Conservation (phyloP, 352 stramenopile genomes). For the Phytophthora foliorum region DNA sequence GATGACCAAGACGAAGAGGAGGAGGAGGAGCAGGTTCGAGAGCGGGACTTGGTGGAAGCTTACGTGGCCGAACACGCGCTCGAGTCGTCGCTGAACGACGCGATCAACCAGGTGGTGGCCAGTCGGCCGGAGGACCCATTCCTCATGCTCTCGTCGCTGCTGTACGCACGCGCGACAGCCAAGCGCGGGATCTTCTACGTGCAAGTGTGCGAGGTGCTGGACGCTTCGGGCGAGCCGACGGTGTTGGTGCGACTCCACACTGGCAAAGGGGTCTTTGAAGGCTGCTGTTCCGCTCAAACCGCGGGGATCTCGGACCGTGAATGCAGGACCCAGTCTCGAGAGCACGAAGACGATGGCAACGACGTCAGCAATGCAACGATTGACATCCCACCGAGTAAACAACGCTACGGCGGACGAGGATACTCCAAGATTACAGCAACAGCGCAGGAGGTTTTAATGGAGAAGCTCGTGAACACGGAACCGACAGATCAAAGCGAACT, state of each 20-base stretch:
- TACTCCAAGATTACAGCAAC: constrained; percentile 48
- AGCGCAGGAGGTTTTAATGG: constrained; percentile 47
- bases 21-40: constrained; percentile 49
- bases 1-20: constrained; percentile 37
- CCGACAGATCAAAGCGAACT: constrained; percentile 59
- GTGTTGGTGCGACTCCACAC: constrained; percentile 73
- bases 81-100: constrained; percentile 72
- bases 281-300: constrained; percentile 48
- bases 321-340: constrained; percentile 2
- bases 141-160: constrained; percentile 69
- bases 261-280: constrained; percentile 73
- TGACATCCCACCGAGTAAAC: constrained; percentile 39
- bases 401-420: constrained; percentile 51
- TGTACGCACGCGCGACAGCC: constrained; percentile 67
- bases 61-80: constrained; percentile 80
- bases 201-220: constrained; percentile 65
- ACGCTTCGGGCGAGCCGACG: constrained; percentile 47
- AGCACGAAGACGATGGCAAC: constrained; percentile 6
- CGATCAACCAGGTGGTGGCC: constrained; percentile 79
- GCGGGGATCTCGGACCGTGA: constrained; percentile 48
- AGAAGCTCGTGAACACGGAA: constrained; percentile 53
- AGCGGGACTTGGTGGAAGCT: constrained; percentile 80
- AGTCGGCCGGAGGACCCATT: constrained; percentile 74
- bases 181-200: constrained; percentile 77
- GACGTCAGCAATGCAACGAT: not conserved